These are phyloP conservation scores for Vitis hybrid DNA, from an alignment of 177 flowering plant genomes.

Conservation along the genomic window DNA sequence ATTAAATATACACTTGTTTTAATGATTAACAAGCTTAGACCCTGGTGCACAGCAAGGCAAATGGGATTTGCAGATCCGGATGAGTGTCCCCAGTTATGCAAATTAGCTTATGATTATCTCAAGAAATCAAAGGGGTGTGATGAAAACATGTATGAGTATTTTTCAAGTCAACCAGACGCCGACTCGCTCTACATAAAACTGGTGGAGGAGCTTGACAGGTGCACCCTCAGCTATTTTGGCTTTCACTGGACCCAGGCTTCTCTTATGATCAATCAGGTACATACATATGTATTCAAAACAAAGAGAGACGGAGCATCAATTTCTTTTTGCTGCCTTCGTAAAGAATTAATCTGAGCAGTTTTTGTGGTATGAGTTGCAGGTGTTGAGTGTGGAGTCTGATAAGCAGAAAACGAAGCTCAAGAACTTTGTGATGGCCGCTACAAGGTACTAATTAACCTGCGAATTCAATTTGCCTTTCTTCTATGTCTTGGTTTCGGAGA, in stretches of 20 bases:
- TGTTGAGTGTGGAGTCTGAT: conserved; percentile 52
- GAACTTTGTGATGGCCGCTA: conserved; percentile 75
- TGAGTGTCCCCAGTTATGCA: conserved; percentile 59
- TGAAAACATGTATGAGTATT: conserved; percentile 47
- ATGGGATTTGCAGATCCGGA: conserved; percentile 66
- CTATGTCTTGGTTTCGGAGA: too few relatives aligned
- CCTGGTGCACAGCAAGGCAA: conserved; percentile 63
- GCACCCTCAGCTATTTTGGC: conserved; percentile 76
- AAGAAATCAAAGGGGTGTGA: conserved; percentile 61
- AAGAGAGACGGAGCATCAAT: too few relatives aligned
- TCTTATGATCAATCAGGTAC: conserved; percentile 65
- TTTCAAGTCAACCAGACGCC: conserved; percentile 39
- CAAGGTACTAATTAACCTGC: conserved; percentile 46
- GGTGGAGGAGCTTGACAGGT: conserved; percentile 73
- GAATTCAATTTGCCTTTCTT: too few relatives aligned
- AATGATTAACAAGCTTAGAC: neutral
- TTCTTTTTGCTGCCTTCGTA: neutral
- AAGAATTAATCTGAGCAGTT: neutral
- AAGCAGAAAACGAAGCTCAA: conserved; percentile 50
- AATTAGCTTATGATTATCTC: conserved; percentile 64
- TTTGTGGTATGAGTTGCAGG: conserved; percentile 34
- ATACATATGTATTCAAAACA: neutral
- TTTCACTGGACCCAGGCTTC: conserved; percentile 80
- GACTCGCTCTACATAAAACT: conserved; percentile 59
- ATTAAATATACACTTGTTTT: too few relatives aligned